phyloP scores from a whole-genome alignment of 2,329 filamentous ascomycete species.

The Aspergillus ustus region DNA sequence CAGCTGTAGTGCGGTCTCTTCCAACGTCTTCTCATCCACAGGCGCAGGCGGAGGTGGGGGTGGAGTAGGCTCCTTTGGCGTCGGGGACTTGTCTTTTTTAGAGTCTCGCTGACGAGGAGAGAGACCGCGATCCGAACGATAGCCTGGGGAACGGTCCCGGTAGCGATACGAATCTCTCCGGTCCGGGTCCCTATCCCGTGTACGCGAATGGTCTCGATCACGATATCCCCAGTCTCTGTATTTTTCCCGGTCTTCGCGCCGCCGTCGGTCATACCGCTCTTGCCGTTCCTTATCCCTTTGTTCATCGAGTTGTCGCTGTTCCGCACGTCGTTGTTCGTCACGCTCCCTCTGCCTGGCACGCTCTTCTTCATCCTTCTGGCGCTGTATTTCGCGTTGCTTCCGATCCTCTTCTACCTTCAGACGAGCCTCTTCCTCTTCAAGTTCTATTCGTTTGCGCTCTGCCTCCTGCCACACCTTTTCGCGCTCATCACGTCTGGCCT shows the following conservation, averaged over 20 bases:
- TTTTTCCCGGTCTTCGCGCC: slow-evolving; percentile 52
- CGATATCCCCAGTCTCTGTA: slow-evolving; percentile 45
- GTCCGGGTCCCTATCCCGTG: slow-evolving; percentile 36
- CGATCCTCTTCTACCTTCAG: slow-evolving; percentile 48
- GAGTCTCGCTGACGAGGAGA: slow-evolving; percentile 37
- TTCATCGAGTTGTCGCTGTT: slow-evolving; percentile 57
- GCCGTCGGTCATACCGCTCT: slow-evolving; percentile 50
- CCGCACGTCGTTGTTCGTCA: slow-evolving; percentile 54
- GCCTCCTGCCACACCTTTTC: slow-evolving; percentile 55
- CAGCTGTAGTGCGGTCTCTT: slow-evolving; percentile 59
- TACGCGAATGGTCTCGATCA: slow-evolving; percentile 42
- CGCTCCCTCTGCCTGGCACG: slow-evolving; percentile 56
- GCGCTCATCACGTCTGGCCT: slow-evolving; percentile 56
- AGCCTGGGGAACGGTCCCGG: slow-evolving; percentile 37
- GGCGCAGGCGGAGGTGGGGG: slow-evolving; percentile 32
- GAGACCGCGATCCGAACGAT: slow-evolving; percentile 38
- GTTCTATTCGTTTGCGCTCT: slow-evolving; percentile 57
- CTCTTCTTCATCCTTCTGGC: slow-evolving; percentile 50
- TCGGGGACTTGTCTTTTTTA: slow-evolving; percentile 36
- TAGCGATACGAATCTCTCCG: slow-evolving; percentile 32
- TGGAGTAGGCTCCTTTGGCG: slow-evolving; percentile 41
- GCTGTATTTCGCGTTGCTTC: slow-evolving; percentile 48
- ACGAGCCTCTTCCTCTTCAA: slow-evolving; percentile 49
- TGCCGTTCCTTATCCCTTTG: slow-evolving; percentile 58
- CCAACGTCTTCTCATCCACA: slow-evolving; percentile 59